phyloP scores from a whole-genome alignment of 495 filamentous ascomycete species.

The Talaromyces wortmannii region DNA sequence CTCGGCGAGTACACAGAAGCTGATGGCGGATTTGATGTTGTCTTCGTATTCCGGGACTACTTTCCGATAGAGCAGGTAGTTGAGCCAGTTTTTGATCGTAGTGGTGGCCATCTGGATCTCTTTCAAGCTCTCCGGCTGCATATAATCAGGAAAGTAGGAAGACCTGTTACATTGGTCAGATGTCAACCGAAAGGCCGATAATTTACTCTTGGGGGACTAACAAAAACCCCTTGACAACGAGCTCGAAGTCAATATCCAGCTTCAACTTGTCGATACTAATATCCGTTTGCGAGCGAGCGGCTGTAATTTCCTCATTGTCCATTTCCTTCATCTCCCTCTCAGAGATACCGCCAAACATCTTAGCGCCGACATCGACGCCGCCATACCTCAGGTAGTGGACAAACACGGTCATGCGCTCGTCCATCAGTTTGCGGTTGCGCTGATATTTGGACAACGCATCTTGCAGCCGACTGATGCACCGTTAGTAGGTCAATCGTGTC shows the following conservation, averaged over 20 bases:
- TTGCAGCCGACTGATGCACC: conserved; percentile 61
- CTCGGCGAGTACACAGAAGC: conserved; percentile 60
- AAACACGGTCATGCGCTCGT: conserved; percentile 56
- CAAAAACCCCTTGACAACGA: conserved; percentile 73
- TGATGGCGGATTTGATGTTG: conserved; percentile 58
- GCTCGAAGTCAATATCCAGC: conserved; percentile 78
- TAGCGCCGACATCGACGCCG: conserved; percentile 63
- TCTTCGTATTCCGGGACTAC: conserved; percentile 75
- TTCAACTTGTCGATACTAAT: conserved; percentile 22
- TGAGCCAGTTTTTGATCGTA: conserved; percentile 79
- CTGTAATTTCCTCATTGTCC: conserved; percentile 57
- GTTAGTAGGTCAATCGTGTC: conserved; percentile 2
- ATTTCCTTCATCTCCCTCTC: conserved; percentile 44
- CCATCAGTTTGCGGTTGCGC: conserved; percentile 64
- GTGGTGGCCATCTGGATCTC: conserved; percentile 44
- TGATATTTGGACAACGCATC: conserved; percentile 78
- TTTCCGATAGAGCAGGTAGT: conserved; percentile 75
- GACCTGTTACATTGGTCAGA: conserved; percentile 17
- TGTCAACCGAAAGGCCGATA: neutral
- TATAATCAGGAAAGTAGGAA: conserved; percentile 38
- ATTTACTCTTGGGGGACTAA: conserved; percentile 24
- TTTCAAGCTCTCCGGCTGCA: conserved; percentile 36
- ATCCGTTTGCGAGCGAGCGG: conserved; percentile 19
- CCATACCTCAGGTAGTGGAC: conserved; percentile 74
- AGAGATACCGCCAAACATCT: conserved; percentile 59